A percentile compares a stretch with the other conserved stretches of the same genome.
phyloP scores from a whole-genome alignment of 1,139 yeast species.

The Blastobotrys persicus region DNA sequence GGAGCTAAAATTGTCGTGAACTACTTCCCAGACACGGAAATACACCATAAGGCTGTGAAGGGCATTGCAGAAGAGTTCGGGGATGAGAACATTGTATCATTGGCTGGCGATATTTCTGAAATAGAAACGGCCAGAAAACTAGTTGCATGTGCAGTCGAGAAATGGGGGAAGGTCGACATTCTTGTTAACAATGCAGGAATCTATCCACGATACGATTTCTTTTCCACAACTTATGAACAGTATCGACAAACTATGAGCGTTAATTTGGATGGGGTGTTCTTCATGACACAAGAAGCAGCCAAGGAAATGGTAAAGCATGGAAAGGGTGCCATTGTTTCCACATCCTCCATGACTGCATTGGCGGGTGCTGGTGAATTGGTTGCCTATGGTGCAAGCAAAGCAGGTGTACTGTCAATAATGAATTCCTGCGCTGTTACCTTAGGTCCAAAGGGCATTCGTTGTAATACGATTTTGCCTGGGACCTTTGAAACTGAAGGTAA shows the following conservation, averaged over 20 bases:
- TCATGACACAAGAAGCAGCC: constrained; percentile 25
- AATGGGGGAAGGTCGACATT: constrained; percentile 46
- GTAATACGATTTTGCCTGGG: constrained; percentile 16
- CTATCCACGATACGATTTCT: constrained; percentile 16
- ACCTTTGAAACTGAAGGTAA: constrained; percentile 15
- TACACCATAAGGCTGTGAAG: background rate
- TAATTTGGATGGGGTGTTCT: constrained; percentile 28
- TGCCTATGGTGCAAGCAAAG: constrained; percentile 16
- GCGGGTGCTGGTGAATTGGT: constrained; percentile 14
- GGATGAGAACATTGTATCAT: background rate
- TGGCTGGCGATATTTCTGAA: background rate
- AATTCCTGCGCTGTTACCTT: constrained; percentile 16
- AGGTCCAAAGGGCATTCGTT: constrained; percentile 15
- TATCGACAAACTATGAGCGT: constrained; percentile 22
- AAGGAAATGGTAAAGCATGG: constrained; percentile 24
- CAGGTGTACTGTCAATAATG: constrained; percentile 15
- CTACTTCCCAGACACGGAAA: constrained; percentile 24
- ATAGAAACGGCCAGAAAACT: background rate
- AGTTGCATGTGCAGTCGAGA: background rate
- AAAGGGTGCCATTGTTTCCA: constrained; percentile 39
- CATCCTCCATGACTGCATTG: constrained; percentile 43
- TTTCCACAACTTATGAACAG: constrained; percentile 14
- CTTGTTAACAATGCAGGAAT: constrained; percentile 81
- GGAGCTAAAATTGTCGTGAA: constrained; percentile 33
- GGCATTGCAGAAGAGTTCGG: background rate